Evolutionary conservation across 345 rosid genomes (phyloP).

Genomic region (Psidium friedrichsthalianum): DNA sequence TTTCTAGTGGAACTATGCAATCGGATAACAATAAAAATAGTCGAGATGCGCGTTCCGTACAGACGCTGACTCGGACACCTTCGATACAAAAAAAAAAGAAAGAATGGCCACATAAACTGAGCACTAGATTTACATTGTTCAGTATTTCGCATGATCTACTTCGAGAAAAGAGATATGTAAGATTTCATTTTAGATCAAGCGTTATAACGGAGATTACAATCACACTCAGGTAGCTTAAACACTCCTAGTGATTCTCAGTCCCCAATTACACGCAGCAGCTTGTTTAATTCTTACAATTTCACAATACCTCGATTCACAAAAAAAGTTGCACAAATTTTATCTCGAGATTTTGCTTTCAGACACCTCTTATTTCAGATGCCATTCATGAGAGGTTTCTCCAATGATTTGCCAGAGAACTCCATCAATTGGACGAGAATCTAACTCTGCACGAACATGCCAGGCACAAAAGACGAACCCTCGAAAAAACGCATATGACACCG

Average conservation of each 20-base stretch:
- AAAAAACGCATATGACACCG: no score
- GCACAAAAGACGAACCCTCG: not conserved
- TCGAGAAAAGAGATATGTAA: not conserved
- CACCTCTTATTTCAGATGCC: not conserved
- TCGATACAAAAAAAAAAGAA: no score
- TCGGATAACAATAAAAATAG: not conserved
- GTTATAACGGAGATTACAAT: not conserved
- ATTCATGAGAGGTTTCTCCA: not conserved
- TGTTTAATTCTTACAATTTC: not conserved
- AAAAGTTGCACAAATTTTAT: not conserved
- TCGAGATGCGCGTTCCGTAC: no score
- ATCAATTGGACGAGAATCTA: not conserved
- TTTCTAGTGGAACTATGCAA: not conserved
- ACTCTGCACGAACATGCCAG: not conserved
- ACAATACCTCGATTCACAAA: not conserved
- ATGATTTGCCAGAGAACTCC: not conserved
- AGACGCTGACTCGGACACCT: no score
- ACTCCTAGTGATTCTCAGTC: not conserved
- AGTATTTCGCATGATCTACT: not conserved
- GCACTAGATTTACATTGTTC: not conserved
- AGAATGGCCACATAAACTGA: not conserved
- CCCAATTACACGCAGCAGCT: not conserved
- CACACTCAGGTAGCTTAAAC: not conserved
- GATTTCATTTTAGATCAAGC: not conserved
- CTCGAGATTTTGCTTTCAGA: not conserved